Evolutionary conservation across 768 basidiomycete genomes (phyloP).

Genomic region (Leucosporidium creatinivorum): DNA sequence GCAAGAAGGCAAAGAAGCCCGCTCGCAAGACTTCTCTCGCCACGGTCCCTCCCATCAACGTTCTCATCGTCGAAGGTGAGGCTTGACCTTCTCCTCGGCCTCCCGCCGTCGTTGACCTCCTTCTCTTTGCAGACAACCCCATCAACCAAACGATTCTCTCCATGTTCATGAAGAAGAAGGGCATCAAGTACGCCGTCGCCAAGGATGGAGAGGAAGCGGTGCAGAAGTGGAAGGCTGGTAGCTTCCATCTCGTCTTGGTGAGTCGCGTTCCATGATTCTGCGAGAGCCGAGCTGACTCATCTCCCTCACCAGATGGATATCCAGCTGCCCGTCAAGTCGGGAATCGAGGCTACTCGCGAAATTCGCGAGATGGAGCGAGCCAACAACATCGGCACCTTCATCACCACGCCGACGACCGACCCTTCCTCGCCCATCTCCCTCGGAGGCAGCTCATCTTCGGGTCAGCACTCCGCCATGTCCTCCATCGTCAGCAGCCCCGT

Average conservation of each 20-base stretch:
- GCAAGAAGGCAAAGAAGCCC: slow-evolving; percentile 17
- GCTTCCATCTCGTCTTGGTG: slow-evolving; percentile 91
- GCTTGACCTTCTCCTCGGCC: slow-evolving; percentile 12
- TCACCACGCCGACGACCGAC: slow-evolving; percentile 61
- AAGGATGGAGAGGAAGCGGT: slow-evolving; percentile 94
- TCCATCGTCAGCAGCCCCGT: slow-evolving; percentile 63
- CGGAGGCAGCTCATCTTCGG: slow-evolving; percentile 37
- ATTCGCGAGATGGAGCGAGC: slow-evolving; percentile 76
- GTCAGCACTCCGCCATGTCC: slow-evolving; percentile 40
- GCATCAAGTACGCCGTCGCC: slow-evolving; percentile 88
- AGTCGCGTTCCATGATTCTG: slow-evolving; percentile 39
- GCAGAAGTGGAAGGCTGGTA: slow-evolving; percentile 84
- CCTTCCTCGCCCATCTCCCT: slow-evolving; percentile 27
- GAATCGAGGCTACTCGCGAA: slow-evolving; percentile 92
- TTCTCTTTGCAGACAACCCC: slow-evolving; percentile 66
- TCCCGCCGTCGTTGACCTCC: neutral
- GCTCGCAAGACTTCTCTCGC: slow-evolving; percentile 16
- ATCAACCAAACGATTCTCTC: slow-evolving; percentile 96
- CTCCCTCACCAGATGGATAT: slow-evolving; percentile 80
- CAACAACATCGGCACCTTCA: slow-evolving; percentile 60
- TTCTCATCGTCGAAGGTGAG: slow-evolving; percentile 94
- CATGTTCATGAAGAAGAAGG: slow-evolving; percentile 94
- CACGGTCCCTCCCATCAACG: slow-evolving; percentile 84
- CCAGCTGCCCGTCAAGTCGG: slow-evolving; percentile 98
- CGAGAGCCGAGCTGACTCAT: neutral